phyloP scores from a whole-genome alignment of 768 basidiomycete species.

The Suillus subaureus region DNA sequence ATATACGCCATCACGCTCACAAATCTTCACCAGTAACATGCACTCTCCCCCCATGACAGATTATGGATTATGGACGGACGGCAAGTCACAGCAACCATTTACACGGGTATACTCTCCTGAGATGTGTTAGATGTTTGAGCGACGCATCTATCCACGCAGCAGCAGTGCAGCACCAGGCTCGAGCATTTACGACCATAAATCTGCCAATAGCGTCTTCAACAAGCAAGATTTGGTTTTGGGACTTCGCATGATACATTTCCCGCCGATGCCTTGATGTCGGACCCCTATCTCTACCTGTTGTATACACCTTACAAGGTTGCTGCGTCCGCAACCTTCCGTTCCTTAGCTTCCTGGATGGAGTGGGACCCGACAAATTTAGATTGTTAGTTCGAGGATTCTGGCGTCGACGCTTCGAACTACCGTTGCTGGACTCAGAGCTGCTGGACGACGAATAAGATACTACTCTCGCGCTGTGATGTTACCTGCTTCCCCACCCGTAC shows the following conservation, averaged over 20 bases:
- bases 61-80: too few relatives aligned
- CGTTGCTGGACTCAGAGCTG: background rate
- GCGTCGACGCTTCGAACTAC: background rate
- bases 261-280: slow-evolving; percentile 11
- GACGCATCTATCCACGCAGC: too few relatives aligned
- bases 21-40: background rate
- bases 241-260: background rate
- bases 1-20: too few relatives aligned
- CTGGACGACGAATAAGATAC: background rate
- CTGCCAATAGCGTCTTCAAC: too few relatives aligned
- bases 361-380: background rate
- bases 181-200: too few relatives aligned
- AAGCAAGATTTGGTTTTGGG: too few relatives aligned
- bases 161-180: too few relatives aligned
- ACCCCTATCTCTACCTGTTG: slow-evolving; percentile 32
- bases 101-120: too few relatives aligned
- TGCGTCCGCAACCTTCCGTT: background rate
- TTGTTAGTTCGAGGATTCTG: background rate
- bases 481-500: background rate
- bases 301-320: slow-evolving; percentile 19
- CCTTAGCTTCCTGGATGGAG: background rate
- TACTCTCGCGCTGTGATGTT: too few relatives aligned
- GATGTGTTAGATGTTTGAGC: too few relatives aligned
- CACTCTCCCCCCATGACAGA: background rate
- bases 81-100: too few relatives aligned